These are phyloP conservation scores for Parathielavia hyrcaniae DNA, from an alignment of 495 filamentous ascomycete species.

Conservation along the genomic window DNA sequence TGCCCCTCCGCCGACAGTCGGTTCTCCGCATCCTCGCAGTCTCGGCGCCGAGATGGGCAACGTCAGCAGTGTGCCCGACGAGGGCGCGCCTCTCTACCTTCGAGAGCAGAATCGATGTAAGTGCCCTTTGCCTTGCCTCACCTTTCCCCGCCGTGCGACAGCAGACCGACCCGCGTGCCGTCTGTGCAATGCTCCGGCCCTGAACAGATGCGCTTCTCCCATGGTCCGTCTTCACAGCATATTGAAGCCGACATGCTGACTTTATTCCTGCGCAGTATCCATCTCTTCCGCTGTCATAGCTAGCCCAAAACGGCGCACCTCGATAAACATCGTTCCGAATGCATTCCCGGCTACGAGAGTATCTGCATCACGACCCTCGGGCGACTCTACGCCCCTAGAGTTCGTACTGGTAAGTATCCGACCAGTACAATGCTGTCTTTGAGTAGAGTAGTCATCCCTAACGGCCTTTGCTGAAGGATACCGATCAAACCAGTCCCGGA, in stretches of 20 bases:
- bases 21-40: slow-evolving; percentile 17
- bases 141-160: slow-evolving; percentile 8
- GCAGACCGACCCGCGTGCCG: not conserved
- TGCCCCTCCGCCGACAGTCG: slow-evolving; percentile 13
- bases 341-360: slow-evolving; percentile 79
- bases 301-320: slow-evolving; percentile 64
- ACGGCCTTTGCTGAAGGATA: slow-evolving; percentile 56
- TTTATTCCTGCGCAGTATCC: slow-evolving; percentile 60
- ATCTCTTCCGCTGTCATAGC: slow-evolving; percentile 70
- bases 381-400: slow-evolving; percentile 73
- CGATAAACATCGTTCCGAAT: slow-evolving; percentile 79
- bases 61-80: slow-evolving; percentile 85
- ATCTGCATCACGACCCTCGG: slow-evolving; percentile 63
- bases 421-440: not conserved
- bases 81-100: slow-evolving; percentile 74
- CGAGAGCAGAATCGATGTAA: slow-evolving; percentile 85
- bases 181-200: slow-evolving; percentile 7
- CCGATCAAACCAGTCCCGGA: slow-evolving; percentile 55
- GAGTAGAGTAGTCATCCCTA: not conserved
- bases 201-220: not conserved
- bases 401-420: slow-evolving; percentile 72
- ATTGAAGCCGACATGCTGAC: slow-evolving; percentile 5
- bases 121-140: slow-evolving; percentile 20
- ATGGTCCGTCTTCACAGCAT: not conserved
- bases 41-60: slow-evolving; percentile 67